A percentile compares a stretch with the other conserved stretches of the same genome.
phyloP scores from a whole-genome alignment of 352 stramenopile genomes.

The Phytophthora nicotianae region DNA sequence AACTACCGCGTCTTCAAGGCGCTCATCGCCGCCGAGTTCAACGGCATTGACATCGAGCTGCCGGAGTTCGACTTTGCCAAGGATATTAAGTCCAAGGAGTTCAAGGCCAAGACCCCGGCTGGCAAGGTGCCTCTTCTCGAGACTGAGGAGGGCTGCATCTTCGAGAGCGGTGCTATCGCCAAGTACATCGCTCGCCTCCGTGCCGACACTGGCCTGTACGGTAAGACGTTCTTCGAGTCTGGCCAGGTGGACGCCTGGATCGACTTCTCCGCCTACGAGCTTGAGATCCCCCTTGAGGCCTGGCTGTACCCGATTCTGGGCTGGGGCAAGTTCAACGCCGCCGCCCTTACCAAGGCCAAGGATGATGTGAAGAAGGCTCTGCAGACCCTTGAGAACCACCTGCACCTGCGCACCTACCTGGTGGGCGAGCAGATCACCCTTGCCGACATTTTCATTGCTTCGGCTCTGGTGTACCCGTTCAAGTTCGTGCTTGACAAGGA shows the following conservation, averaged over 20 bases:
- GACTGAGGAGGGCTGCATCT: slow-evolving; percentile 86
- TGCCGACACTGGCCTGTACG: slow-evolving; percentile 86
- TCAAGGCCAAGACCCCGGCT: slow-evolving; percentile 86
- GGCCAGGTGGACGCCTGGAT: slow-evolving; percentile 93
- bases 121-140: slow-evolving; percentile 91
- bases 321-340: slow-evolving; percentile 79
- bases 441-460: slow-evolving; percentile 93
- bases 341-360: slow-evolving; percentile 84
- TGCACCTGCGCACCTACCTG: slow-evolving; percentile 86
- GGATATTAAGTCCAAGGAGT: slow-evolving; percentile 66
- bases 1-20: slow-evolving; percentile 95
- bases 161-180: slow-evolving; percentile 93
- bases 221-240: slow-evolving; percentile 91
- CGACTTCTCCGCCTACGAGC: slow-evolving; percentile 92
- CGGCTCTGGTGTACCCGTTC: slow-evolving; percentile 93
- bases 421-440: slow-evolving; percentile 93
- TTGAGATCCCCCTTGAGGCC: slow-evolving; percentile 90
- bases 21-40: slow-evolving; percentile 95
- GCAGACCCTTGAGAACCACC: slow-evolving; percentile 5
- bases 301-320: slow-evolving; percentile 92
- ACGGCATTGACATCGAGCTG: slow-evolving; percentile 86
- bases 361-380: slow-evolving; percentile 80
- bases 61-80: slow-evolving; percentile 71
- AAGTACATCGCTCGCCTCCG: slow-evolving; percentile 92
- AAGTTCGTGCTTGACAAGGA: slow-evolving; percentile 92